Percentiles rank a stretch among this genome's conserved stretches.
Evolutionary conservation across 139 green algal species (phyloP).

Genomic region (Coelastrella sp.): DNA sequence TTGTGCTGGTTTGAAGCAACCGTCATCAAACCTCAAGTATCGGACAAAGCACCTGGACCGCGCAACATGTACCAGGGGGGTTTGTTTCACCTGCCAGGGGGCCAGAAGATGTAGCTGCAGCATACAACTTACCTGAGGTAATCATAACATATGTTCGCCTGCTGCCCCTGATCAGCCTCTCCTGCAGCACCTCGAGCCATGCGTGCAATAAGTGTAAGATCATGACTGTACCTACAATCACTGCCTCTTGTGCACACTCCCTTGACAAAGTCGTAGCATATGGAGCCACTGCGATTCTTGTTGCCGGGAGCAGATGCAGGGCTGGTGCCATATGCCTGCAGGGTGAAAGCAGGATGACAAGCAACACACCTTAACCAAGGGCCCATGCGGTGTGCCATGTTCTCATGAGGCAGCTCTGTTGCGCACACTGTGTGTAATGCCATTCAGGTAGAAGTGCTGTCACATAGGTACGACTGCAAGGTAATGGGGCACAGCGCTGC

Average conservation of each 20-base stretch:
- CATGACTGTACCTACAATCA: conserved; percentile 86
- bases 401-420: no score
- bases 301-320: conserved; percentile 35
- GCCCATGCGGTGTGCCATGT: no score
- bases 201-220: conserved; percentile 74
- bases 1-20: not conserved
- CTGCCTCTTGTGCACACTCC: conserved; percentile 75
- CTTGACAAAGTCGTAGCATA: conserved; percentile 94
- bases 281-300: conserved; percentile 63
- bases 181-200: conserved; percentile 50
- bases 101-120: not conserved
- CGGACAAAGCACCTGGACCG: no score
- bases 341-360: not conserved
- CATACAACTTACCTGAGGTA: conserved; percentile 60
- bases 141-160: conserved; percentile 70
- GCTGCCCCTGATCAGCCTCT: not conserved
- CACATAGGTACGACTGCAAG: no score
- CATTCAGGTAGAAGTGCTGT: no score
- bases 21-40: no score
- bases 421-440: no score
- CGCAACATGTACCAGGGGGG: not conserved
- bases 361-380: not conserved
- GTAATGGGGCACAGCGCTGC: no score
- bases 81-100: not conserved
- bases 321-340: conserved; percentile 55